Conservation (phyloP, 768 basidiomycete genomes). For the Leccinum subtestaceum region DNA sequence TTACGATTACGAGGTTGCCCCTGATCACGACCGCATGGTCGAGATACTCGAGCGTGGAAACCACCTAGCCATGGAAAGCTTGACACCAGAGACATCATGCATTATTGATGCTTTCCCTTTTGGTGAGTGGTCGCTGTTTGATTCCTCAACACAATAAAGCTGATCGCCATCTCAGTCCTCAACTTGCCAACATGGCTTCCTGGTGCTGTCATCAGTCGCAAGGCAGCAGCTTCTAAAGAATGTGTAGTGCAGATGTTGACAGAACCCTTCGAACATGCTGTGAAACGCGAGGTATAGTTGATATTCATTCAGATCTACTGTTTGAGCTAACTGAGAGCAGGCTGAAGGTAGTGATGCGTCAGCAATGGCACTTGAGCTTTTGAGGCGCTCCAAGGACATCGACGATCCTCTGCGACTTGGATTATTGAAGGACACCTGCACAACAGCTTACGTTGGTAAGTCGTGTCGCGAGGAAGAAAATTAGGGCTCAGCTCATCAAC, state of each 20-base stretch:
- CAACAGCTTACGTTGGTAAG: conserved; percentile 21
- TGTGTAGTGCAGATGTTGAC: conserved; percentile 14
- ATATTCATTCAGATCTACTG: background rate
- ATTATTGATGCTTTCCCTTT: conserved; percentile 24
- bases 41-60: conserved; percentile 36
- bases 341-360: conserved; percentile 8
- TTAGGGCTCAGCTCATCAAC: background rate
- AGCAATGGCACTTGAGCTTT: conserved; percentile 14
- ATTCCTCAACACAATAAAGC: background rate
- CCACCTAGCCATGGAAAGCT: conserved; percentile 7
- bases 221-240: conserved; percentile 9
- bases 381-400: background rate
- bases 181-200: conserved; percentile 26
- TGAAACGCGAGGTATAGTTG: conserved; percentile 11
- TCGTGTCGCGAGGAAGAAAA: background rate
- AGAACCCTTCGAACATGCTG: conserved; percentile 19
- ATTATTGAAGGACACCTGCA: conserved; percentile 11
- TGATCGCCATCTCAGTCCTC: conserved; percentile 15
- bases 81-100: conserved; percentile 18
- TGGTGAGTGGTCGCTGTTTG: conserved; percentile 3
- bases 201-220: conserved; percentile 26
- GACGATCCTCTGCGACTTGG: conserved; percentile 11
- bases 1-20: conserved; percentile 39
- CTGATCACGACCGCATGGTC: conserved; percentile 38
- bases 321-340: conserved; percentile 4